Evolutionary conservation across 2,329 filamentous ascomycete genomes (phyloP).

Genomic region (Trichoderma brevicompactum): DNA sequence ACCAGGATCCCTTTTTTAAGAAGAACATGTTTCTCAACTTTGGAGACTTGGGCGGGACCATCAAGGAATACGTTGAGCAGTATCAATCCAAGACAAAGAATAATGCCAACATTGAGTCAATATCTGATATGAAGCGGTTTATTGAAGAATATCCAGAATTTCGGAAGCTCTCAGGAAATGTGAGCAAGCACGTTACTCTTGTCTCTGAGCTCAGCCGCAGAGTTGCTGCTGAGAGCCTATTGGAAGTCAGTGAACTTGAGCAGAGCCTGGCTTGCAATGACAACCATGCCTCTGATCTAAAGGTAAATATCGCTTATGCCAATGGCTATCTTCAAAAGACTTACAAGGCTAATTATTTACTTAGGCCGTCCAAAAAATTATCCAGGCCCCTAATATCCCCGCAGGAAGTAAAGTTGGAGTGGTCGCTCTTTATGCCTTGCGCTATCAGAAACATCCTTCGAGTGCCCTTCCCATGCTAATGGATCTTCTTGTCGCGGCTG

Average conservation of each 20-base stretch:
- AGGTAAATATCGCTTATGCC: constrained; percentile 54
- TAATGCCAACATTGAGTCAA: constrained; percentile 94
- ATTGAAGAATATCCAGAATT: constrained; percentile 99
- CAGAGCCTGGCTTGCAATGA: constrained; percentile 97
- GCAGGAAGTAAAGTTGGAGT: constrained; percentile 84
- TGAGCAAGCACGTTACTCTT: constrained; percentile 96
- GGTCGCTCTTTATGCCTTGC: constrained; percentile 91
- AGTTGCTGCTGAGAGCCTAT: constrained; percentile 80
- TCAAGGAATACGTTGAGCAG: constrained; percentile 98
- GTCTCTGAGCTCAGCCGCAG: constrained; percentile 91
- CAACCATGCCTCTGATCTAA: constrained; percentile 89
- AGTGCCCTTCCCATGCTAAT: constrained; percentile 83
- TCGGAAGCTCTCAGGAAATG: constrained; percentile 93
- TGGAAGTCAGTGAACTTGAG: constrained; percentile 97
- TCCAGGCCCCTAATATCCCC: constrained; percentile 77
- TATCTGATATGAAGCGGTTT: constrained; percentile 98
- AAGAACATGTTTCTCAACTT: constrained; percentile 99
- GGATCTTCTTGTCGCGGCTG: constrained; percentile 82
- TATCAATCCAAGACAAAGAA: constrained; percentile 98
- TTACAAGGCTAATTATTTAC: constrained; percentile 34
- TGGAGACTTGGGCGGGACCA: constrained; percentile 90
- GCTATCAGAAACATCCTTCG: constrained; percentile 84
- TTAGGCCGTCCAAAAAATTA: constrained; percentile 81
- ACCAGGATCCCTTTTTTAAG: constrained; percentile 97
- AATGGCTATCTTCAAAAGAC: not conserved